Evolutionary conservation across 2,329 filamentous ascomycete species (phyloP).

Genomic region (Aspergillus viridinutans): DNA sequence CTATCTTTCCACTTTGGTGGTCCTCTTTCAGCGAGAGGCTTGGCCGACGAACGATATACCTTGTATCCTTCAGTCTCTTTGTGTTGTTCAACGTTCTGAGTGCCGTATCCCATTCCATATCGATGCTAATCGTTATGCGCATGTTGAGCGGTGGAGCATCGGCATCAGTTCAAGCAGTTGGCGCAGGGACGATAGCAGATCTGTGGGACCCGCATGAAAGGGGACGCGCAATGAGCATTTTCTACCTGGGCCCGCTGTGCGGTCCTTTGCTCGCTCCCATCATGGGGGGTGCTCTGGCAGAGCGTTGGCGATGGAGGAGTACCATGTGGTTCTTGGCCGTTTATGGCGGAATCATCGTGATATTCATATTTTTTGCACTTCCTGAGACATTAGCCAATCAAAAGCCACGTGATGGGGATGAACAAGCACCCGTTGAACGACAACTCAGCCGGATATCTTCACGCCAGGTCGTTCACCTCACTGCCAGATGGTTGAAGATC

Average conservation of each 20-base stretch:
- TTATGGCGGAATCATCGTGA: slow-evolving; percentile 54
- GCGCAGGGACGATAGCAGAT: slow-evolving; percentile 77
- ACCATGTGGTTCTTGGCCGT: slow-evolving; percentile 74
- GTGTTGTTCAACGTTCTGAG: slow-evolving; percentile 66
- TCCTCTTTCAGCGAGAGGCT: slow-evolving; percentile 69
- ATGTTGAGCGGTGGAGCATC: slow-evolving; percentile 70
- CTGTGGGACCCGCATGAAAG: slow-evolving; percentile 71
- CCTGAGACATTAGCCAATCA: slow-evolving; percentile 39
- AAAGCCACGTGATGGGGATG: slow-evolving; percentile 25
- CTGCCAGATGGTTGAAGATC: slow-evolving; percentile 51
- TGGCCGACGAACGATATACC: slow-evolving; percentile 73
- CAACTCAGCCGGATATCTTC: slow-evolving; percentile 54
- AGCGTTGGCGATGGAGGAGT: slow-evolving; percentile 67
- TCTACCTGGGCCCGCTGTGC: slow-evolving; percentile 73
- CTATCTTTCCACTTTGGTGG: slow-evolving; percentile 84
- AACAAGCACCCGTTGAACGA: slow-evolving; percentile 21
- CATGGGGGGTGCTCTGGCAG: slow-evolving; percentile 67
- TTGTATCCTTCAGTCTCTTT: slow-evolving; percentile 69
- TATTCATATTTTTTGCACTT: slow-evolving; percentile 41
- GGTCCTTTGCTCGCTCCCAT: slow-evolving; percentile 74
- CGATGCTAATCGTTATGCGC: slow-evolving; percentile 74
- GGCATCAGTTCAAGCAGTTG: slow-evolving; percentile 76
- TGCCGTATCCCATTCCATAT: slow-evolving; percentile 65
- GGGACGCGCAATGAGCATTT: slow-evolving; percentile 75
- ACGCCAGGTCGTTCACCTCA: slow-evolving; percentile 56